Conservation (phyloP, 176 grass and related monocot species). For the Lolium multiflorum region DNA sequence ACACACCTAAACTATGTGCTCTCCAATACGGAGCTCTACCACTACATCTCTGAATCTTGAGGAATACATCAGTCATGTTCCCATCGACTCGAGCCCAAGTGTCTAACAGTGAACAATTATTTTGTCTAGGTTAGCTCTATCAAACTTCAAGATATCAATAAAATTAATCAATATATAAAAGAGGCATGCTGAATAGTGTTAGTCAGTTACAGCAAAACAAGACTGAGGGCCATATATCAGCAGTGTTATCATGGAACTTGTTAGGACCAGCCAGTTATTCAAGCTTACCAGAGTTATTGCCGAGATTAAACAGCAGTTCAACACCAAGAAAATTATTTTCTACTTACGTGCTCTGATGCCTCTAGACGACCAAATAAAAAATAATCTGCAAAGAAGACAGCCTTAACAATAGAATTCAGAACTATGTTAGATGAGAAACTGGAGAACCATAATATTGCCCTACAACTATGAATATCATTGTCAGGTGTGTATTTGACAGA, state of each 20-base stretch:
- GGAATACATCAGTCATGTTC: no score
- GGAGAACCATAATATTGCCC: not conserved
- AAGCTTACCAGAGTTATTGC: not conserved
- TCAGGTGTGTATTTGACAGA: no score
- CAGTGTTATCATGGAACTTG: not conserved
- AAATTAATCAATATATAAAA: not conserved
- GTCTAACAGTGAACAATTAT: no score
- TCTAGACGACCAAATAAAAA: not conserved
- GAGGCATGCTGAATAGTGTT: not conserved
- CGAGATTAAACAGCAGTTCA: not conserved
- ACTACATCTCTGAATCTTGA: no score
- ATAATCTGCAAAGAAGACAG: not conserved
- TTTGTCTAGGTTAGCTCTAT: no score
- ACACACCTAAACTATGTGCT: no score
- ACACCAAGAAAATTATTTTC: not conserved
- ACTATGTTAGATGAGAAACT: not conserved
- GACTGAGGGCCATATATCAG: not conserved
- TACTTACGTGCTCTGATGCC: not conserved
- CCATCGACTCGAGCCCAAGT: no score
- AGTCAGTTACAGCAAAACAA: not conserved
- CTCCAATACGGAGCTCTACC: no score
- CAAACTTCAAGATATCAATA: conserved; percentile 14
- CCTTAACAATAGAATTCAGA: not conserved
- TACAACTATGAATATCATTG: no score
- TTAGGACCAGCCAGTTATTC: not conserved